Conservation (phyloP, 768 basidiomycete species). For the Pisolithus sp. region DNA sequence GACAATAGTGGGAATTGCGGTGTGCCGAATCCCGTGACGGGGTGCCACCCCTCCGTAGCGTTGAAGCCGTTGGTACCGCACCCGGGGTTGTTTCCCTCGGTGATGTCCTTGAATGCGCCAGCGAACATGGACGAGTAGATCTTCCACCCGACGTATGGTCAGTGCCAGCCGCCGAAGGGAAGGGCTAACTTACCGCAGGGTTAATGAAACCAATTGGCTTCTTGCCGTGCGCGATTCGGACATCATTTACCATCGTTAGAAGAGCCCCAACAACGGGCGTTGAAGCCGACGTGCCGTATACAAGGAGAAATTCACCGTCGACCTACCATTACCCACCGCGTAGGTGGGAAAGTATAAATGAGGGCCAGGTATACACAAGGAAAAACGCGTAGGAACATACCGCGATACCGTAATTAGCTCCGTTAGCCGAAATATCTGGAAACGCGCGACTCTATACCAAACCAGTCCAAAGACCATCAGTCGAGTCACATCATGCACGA, state of each 20-base stretch:
- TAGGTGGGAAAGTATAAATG: background rate
- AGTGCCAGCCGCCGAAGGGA: slow-evolving; percentile 4
- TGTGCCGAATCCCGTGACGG: slow-evolving; percentile 44
- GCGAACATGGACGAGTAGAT: slow-evolving; percentile 38
- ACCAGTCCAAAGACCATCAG: too few relatives aligned
- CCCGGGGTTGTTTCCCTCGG: slow-evolving; percentile 37
- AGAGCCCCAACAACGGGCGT: slow-evolving; percentile 28
- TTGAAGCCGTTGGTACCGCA: slow-evolving; percentile 37
- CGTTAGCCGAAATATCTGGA: slow-evolving; percentile 34
- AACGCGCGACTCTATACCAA: slow-evolving; percentile 27
- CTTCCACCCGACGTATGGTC: slow-evolving; percentile 24
- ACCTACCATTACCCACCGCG: slow-evolving; percentile 1
- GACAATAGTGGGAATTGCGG: slow-evolving; percentile 37
- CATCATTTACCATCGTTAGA: slow-evolving; percentile 36
- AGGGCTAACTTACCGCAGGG: slow-evolving; percentile 27
- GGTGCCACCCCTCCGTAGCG: slow-evolving; percentile 33
- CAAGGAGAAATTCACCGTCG: slow-evolving; percentile 19
- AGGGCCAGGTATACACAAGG: background rate
- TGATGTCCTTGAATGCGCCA: slow-evolving; percentile 45
- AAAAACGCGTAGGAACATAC: slow-evolving; percentile 5
- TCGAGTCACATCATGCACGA: slow-evolving; percentile 4
- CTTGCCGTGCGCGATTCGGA: slow-evolving; percentile 27
- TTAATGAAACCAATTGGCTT: slow-evolving; percentile 38
- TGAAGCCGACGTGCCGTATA: slow-evolving; percentile 30
- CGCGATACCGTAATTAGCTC: slow-evolving; percentile 25